These are phyloP conservation scores for Didymella lethalis DNA, from an alignment of 2,329 filamentous ascomycete species.

Conservation along the genomic window DNA sequence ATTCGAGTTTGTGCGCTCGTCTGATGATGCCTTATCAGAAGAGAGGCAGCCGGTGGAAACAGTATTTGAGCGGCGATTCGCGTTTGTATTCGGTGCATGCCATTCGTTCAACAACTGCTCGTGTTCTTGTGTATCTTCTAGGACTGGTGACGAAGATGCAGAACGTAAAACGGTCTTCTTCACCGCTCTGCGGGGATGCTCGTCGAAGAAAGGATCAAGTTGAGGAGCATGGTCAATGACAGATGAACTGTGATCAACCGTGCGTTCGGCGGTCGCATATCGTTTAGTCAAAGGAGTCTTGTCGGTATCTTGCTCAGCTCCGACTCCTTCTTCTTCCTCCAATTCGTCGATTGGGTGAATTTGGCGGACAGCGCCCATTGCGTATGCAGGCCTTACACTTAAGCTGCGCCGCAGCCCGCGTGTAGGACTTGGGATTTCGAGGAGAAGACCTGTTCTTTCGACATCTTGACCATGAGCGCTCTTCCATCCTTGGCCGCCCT, in stretches of 20 bases:
- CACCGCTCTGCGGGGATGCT: conserved; percentile 39
- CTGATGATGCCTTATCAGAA: conserved; percentile 56
- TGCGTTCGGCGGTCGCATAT: conserved; percentile 39
- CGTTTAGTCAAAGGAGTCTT: conserved; percentile 24
- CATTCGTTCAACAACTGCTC: conserved; percentile 21
- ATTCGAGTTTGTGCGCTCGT: conserved; percentile 63
- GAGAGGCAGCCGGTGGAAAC: conserved; percentile 51
- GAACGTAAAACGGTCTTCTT: conserved; percentile 37
- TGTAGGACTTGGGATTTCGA: conserved; percentile 59
- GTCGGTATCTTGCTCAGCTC: conserved; percentile 31
- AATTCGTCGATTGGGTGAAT: conserved; percentile 71
- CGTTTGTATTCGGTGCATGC: conserved; percentile 23
- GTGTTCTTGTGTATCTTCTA: conserved; percentile 24
- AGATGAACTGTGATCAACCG: conserved; percentile 27
- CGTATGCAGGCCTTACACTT: conserved; percentile 52
- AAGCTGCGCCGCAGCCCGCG: conserved; percentile 56
- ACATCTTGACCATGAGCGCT: conserved; percentile 46
- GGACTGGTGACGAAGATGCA: conserved; percentile 32
- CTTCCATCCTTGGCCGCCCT: conserved; percentile 45
- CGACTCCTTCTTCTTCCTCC: conserved; percentile 58
- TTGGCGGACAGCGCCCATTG: conserved; percentile 58
- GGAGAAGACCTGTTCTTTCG: conserved; percentile 57
- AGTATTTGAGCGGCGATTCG: conserved; percentile 27
- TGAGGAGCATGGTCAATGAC: conserved; percentile 42
- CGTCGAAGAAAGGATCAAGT: conserved; percentile 55